phyloP scores from a whole-genome alignment of 768 basidiomycete genomes.

The Lyophyllum shimeji region DNA sequence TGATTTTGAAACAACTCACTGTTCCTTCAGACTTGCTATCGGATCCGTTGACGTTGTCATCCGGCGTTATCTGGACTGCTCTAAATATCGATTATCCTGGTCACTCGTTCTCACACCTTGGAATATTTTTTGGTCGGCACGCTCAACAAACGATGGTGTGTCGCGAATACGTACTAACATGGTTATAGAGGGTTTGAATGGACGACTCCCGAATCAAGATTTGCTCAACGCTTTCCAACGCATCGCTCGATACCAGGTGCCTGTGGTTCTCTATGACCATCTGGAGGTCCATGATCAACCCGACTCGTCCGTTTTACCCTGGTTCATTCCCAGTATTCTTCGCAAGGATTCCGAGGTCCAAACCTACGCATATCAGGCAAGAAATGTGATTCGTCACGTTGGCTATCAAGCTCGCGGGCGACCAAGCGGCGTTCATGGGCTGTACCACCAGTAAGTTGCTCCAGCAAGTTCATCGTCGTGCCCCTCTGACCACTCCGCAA shows the following conservation, averaged over 20 bases:
- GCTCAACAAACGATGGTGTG: not conserved
- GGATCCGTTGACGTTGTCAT: slow-evolving; percentile 60
- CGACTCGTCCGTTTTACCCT: slow-evolving; percentile 28
- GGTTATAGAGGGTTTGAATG: slow-evolving; percentile 88
- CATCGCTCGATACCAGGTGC: slow-evolving; percentile 74
- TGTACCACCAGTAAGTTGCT: slow-evolving; percentile 70
- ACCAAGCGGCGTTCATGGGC: slow-evolving; percentile 86
- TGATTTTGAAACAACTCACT: not conserved
- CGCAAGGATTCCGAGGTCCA: slow-evolving; percentile 42
- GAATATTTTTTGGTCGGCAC: slow-evolving; percentile 85
- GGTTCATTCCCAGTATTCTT: slow-evolving; percentile 48
- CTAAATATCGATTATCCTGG: slow-evolving; percentile 94
- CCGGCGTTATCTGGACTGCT: slow-evolving; percentile 95
- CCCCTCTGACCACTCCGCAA: slow-evolving; percentile 5
- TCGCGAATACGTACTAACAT: not conserved
- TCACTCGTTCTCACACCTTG: slow-evolving; percentile 94
- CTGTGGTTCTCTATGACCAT: slow-evolving; percentile 81
- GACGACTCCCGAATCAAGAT: slow-evolving; percentile 95
- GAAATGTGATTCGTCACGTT: slow-evolving; percentile 69
- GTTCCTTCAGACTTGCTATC: slow-evolving; percentile 56
- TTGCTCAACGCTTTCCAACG: slow-evolving; percentile 78
- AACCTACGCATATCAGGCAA: slow-evolving; percentile 57
- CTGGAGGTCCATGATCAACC: slow-evolving; percentile 48
- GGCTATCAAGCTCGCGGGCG: slow-evolving; percentile 75
- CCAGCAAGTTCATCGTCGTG: not conserved